Evolutionary conservation across 1,139 yeast species (phyloP), one percentile per base, ranked within the genome.

Genomic region (Suzukiozyma palmioleophila): DNA sequence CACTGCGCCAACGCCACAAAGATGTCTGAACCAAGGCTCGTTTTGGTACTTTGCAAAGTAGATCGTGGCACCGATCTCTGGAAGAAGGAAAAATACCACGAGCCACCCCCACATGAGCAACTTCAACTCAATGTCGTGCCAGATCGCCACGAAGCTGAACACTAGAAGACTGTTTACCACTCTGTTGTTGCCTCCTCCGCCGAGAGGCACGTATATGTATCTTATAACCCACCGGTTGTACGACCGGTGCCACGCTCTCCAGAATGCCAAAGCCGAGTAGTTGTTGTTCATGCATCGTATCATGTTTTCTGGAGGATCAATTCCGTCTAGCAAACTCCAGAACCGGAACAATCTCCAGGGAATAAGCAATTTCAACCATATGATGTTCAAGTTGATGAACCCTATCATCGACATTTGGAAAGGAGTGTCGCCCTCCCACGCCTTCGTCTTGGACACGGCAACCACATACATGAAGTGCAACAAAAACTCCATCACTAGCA

Each of bases 241-340:
- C 32, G 95, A 84, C 51, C 97, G 75, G 59, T 94, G 99, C 99
- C 99, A 94, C 2, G 97, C 95, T 55, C 98, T 76, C 99, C 99
- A 94, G 59, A 94, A 94, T 9, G 95, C 89, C 45, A 87, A 62
- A 0, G 97, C 94, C 21, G 95, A 84, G 59, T 84, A 92, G 60
- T 92, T 94, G 60, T 94, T 88, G 59, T 88, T 86, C 79, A 94
- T 88, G 57, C 98, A 90, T 42, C 99, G 72, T 42, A 94, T 81
- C 98, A 94, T 94, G 55, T 94, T 94, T 57, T 94, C 99, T 1
- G 98, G 97, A 0, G 97, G 88, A 56, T 92, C 98, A 40, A 92
- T 87, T 1, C 88, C 88, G 61, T 94, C 98, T 13, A 87, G 54
- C 46, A 94, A 66, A 8, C 94, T 77, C 98, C 99, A 94, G 51